phyloP scores from a whole-genome alignment of 1,139 yeast species.

The Debaryomyces udenii region DNA sequence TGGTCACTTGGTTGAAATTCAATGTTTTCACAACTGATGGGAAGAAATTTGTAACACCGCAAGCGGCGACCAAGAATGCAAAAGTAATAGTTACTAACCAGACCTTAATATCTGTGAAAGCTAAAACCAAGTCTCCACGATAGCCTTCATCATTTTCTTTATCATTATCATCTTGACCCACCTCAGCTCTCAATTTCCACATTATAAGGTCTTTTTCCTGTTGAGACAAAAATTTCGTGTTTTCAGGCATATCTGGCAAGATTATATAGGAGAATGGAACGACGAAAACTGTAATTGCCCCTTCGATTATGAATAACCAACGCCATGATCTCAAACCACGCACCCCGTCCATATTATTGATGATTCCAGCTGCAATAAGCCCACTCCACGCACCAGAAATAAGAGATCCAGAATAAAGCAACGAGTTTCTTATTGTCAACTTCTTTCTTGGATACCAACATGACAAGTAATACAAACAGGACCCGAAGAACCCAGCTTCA shows the following conservation, averaged over 20 bases:
- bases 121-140: slow-evolving; percentile 40
- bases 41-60: slow-evolving; percentile 63
- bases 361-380: slow-evolving; percentile 55
- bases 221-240: slow-evolving; percentile 51
- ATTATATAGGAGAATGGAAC: slow-evolving; percentile 61
- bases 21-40: slow-evolving; percentile 62
- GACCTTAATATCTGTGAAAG: slow-evolving; percentile 47
- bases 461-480: slow-evolving; percentile 50
- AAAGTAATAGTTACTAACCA: slow-evolving; percentile 50
- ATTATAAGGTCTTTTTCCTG: slow-evolving; percentile 54
- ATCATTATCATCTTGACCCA: slow-evolving; percentile 47
- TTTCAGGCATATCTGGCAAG: slow-evolving; percentile 71
- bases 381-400: slow-evolving; percentile 86
- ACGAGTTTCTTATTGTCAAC: slow-evolving; percentile 55
- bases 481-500: slow-evolving; percentile 63
- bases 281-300: slow-evolving; percentile 64
- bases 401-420: slow-evolving; percentile 65
- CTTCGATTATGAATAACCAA: slow-evolving; percentile 76
- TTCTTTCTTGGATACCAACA: slow-evolving; percentile 54
- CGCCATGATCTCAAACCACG: slow-evolving; percentile 61
- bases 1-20: slow-evolving; percentile 50
- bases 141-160: slow-evolving; percentile 31
- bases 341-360: slow-evolving; percentile 41
- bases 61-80: slow-evolving; percentile 57
- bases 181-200: slow-evolving; percentile 43